Conservation (phyloP, 371 early-diverging fungal species). For the Zopfochytrium polystomum region DNA sequence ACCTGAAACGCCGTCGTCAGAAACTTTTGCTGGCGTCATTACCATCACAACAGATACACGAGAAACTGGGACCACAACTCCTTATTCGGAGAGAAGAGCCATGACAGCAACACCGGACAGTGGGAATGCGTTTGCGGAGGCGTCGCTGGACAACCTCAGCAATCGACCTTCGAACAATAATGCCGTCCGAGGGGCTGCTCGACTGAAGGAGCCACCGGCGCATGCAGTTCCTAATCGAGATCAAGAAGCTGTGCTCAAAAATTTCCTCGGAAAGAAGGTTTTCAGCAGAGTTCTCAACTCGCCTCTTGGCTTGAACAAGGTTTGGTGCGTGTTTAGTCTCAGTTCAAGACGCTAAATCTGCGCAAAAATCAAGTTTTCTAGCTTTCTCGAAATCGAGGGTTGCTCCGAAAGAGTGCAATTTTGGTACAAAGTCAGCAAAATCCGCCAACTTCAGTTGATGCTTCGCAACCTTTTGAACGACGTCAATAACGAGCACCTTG, state of each 20-base stretch:
- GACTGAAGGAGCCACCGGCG: not conserved
- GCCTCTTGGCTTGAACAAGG: not conserved
- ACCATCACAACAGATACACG: too few species aligned
- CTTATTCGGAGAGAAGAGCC: too few species aligned
- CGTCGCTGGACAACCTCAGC: not conserved
- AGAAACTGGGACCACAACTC: too few species aligned
- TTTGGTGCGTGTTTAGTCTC: not conserved
- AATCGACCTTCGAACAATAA: not conserved
- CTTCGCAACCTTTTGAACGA: not conserved
- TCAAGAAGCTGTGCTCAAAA: not conserved
- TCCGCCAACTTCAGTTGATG: not conserved
- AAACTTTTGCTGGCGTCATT: too few species aligned
- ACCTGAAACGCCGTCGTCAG: too few species aligned
- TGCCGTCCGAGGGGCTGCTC: not conserved
- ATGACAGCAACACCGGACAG: too few species aligned
- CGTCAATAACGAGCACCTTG: constrained; percentile 2
- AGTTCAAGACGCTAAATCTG: not conserved
- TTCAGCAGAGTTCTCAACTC: not conserved
- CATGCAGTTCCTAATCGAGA: not conserved
- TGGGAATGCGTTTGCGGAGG: too few species aligned
- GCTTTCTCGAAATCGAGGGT: constrained; percentile 7
- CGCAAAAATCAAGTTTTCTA: constrained; percentile 1
- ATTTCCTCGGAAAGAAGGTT: not conserved
- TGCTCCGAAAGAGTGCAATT: constrained; percentile 3
- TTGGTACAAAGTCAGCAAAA: constrained; percentile 3